Percentiles rank a stretch among this genome's conserved stretches.
These are phyloP conservation scores for Allium fistulosum DNA, from an alignment of 106 monocot genomes.

Conservation along the genomic window DNA sequence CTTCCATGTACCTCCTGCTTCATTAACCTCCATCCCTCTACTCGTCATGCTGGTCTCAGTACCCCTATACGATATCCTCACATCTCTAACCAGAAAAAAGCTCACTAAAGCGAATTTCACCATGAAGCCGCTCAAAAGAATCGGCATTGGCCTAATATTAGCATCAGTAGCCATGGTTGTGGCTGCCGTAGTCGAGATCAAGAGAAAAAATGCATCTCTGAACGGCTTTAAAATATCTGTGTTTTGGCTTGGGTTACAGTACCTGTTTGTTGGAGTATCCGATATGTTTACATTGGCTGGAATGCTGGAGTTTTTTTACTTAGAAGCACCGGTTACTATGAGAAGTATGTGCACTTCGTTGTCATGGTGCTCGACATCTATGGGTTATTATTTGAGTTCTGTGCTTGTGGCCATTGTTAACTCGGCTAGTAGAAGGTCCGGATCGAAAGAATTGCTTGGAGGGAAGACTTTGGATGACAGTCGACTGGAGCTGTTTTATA, in stretches of 20 bases:
- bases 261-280: conserved; percentile 16
- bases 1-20: conserved; percentile 18
- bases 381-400: conserved; percentile 27
- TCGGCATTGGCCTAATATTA: conserved; percentile 16
- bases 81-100: background rate
- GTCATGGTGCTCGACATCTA: conserved; percentile 19
- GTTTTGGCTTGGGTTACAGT: conserved; percentile 21
- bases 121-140: conserved; percentile 7
- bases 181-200: conserved; percentile 18
- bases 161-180: conserved; percentile 12
- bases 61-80: conserved; percentile 11
- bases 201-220: conserved; percentile 3
- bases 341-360: conserved; percentile 14
- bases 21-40: conserved; percentile 14
- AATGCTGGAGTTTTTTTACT: conserved; percentile 31
- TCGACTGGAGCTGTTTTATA: conserved; percentile 18
- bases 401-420: conserved; percentile 18
- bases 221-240: conserved; percentile 1
- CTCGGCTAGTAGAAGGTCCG: background rate
- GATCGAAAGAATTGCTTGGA: conserved; percentile 11
- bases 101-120: background rate
- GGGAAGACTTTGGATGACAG: conserved; percentile 4
- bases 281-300: conserved; percentile 31
- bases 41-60: conserved; percentile 13
- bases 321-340: conserved; percentile 16